Evolutionary conservation across 768 basidiomycete species (phyloP), one percentile per base, ranked within the genome.

Genomic region (Tricholoma matsutake): DNA sequence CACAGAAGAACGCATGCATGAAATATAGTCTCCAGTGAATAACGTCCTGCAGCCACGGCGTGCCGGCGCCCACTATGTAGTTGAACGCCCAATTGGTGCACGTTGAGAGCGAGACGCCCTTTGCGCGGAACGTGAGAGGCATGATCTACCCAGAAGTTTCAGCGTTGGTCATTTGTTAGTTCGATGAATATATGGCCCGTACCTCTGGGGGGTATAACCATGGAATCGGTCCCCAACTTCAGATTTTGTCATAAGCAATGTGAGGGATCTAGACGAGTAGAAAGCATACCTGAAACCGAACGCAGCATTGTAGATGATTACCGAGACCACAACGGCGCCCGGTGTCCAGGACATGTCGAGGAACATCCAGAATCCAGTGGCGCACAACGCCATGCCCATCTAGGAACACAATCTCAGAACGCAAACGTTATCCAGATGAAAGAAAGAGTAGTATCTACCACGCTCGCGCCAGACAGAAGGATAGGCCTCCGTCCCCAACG

Each of bases 1-100:
- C 82, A 71, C 94, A 94, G 74, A 94, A 95, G 76, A 94, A 93
- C n/a, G 88, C 92, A 68, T 96, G 94, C 92, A 98, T 95, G 2
- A 92, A 92, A 75, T 98, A 97, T 61, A 98, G 71, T 57, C 91
- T 82, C 95, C 96, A 98, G 45, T 84, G 84, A 61, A 98, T 96
- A n/a, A 84, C 74, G 59, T 94, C 93, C 72, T 96, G 94, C 34
- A 97, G 78, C 62, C 86, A 83, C 1, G 95, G 95, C 0, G 95
- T 97, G 29, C 85, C 81, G 69, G 91, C 89, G 39, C 95, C 95
- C 39, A 97, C 92, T 59, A 94, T 73, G 74, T 89, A 96, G 71
- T 95, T 95, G 79, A 92, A 92, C 6, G 81, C 82, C 86, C 85
- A 89, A 64, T 91, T 91, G 8, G 92, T 96, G n/a, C 93, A 93